Evolutionary conservation across 257 asterid species (phyloP), one percentile per base, ranked within the genome.

Genomic region (Echites panduratus): DNA sequence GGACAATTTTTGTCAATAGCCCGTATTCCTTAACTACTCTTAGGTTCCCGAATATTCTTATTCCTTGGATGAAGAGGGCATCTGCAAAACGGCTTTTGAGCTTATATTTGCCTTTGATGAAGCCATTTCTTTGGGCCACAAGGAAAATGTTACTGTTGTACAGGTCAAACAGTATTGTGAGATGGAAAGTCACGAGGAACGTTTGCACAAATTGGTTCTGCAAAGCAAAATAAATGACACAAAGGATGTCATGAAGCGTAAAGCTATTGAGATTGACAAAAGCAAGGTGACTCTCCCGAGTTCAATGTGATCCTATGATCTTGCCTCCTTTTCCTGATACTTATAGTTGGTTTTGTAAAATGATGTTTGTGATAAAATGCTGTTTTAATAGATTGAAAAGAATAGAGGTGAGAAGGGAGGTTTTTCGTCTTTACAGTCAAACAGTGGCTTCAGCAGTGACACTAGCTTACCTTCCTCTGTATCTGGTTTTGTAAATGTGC

Each of bases 151-250:
- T 75, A 89, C 96, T n/a, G 96, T 85, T 70, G 82, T 96, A 70
- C 98, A 91, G 84, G 98, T 93, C 81, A 93, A 93, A 78, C 98
- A 89, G 87, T 93, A 91, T 74, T 88, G 97, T 78, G 98, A 91
- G 80, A 93, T 93, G 98, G 98, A 93, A 82, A 90, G 98, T 76
- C 96, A 90, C 1, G 98, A 93, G 80, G 98, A 93, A 75, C 85
- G 86, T 73, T 80, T 89, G 89, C 98, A 93, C 83, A 93, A 88
- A 86, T 76, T 91, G 87, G 91, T 87, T 71, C 35, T 85, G 74
- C 96, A 91, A 84, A 93, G 89, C 86, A 91, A 93, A 88, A 91
- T 93, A 78, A 85, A 89, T 61, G 98, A 91, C 56, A 88, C 96
- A 66, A 88, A 93, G 86, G 91, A 88, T 76, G 82, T 88, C 81